Percentiles rank a stretch among this genome's conserved stretches.
Evolutionary conservation across 805 yeast genomes (phyloP).

Genomic region (Kluyveromyces starmeri): DNA sequence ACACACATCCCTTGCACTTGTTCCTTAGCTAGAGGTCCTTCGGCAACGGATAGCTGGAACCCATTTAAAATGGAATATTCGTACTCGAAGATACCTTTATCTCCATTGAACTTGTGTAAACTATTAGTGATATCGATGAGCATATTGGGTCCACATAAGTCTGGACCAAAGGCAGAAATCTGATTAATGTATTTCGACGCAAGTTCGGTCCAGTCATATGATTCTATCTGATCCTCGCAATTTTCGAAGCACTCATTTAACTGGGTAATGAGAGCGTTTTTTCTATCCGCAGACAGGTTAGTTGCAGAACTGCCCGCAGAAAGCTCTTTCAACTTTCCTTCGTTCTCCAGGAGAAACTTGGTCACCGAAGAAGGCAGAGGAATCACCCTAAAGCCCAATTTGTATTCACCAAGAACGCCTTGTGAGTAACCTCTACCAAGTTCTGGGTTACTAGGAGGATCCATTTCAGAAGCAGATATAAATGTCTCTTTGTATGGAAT

Average conservation of each 20-base stretch:
- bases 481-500: conserved; percentile 92
- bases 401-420: conserved; percentile 42
- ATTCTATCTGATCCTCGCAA: conserved; percentile 15
- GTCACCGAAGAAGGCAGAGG: conserved; percentile 50
- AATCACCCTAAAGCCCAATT: conserved; percentile 33
- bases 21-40: conserved; percentile 87
- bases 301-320: conserved; percentile 15
- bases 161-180: conserved; percentile 69
- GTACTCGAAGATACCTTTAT: conserved; percentile 29
- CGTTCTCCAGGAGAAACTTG: conserved; percentile 40
- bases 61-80: conserved; percentile 70
- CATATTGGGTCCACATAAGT: conserved; percentile 65
- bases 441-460: conserved; percentile 37
- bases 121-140: conserved; percentile 35
- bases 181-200: conserved; percentile 30
- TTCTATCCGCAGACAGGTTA: conserved; percentile 17
- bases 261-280: conserved; percentile 25
- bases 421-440: conserved; percentile 43
- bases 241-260: conserved; percentile 27
- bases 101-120: conserved; percentile 10
- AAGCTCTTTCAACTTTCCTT: conserved; percentile 34
- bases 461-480: conserved; percentile 41
- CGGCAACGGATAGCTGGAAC: conserved; percentile 69
- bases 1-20: conserved; percentile 76
- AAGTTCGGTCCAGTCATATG: conserved; percentile 17